Base-by-base conservation (phyloP, 805 yeast species). In the Lipomyces oligophaga region DNA sequence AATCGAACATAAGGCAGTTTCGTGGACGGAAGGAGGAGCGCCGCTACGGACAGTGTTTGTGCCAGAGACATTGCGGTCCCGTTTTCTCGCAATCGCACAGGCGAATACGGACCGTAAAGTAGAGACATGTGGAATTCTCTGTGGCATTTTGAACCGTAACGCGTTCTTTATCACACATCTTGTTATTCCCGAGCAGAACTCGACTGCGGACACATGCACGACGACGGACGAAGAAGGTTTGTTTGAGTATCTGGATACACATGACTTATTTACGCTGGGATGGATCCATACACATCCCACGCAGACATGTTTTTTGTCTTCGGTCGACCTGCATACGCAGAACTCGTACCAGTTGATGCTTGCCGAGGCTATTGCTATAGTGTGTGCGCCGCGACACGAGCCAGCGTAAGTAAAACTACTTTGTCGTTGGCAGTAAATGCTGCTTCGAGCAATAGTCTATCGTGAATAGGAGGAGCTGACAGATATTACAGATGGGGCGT, bases 281-380 rank as follows among this genome's bases (percentile, higher is more conserved):
- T 80, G 86, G 86, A 81, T 80, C 43, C 86, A 80, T 61, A 81
- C 85, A 7, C 86, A 80, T 60, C 86, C 86, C 4, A 77, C 85
- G 8, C 86, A 80, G 60, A 68, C 83, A n/a, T 80, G 86, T 54
- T 80, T 80, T 60, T 63, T 80, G 61, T 76, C 82, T 10, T 77
- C 83, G 0, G 76, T 80, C 37, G 86, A 80, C 58, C 63, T 80
- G 43, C 86, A 81, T 62, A 80, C 85, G 1, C 85, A 80, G 52
- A 76, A 75, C 50, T 75, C 83, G 2, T 81, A 81, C 61, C 86
- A 80, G 63, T 70, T 79, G 40, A 80, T 80, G 85, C 66, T 80
- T 13, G 80, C 82, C 22, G 86, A 80, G 60, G 80, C 84, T 0
- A 72, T 80, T 25, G 85, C 85, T 11, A 71, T 81, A 24, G 86